phyloP scores from a whole-genome alignment of 2,329 filamentous ascomycete genomes.

The Aspergillus calidoustus region DNA sequence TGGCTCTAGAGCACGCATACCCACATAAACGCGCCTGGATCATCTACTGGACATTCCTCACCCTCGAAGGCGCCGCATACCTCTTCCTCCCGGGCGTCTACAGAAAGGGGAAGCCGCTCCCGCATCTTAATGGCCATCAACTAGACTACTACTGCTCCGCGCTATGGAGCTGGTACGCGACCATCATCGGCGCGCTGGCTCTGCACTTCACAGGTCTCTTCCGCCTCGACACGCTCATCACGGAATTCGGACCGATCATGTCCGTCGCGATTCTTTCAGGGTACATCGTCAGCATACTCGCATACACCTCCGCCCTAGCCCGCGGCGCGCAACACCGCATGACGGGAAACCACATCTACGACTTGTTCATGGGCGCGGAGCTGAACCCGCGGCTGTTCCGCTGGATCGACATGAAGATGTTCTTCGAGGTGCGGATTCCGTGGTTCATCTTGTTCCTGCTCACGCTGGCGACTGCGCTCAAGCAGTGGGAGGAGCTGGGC shows the following conservation, averaged over 20 bases:
- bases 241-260: slow-evolving; percentile 92
- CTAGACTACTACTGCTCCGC: slow-evolving; percentile 93
- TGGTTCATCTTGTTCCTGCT: slow-evolving; percentile 89
- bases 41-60: slow-evolving; percentile 92
- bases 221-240: slow-evolving; percentile 84
- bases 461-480: slow-evolving; percentile 72
- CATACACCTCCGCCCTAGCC: slow-evolving; percentile 81
- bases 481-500: slow-evolving; percentile 81
- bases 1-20: slow-evolving; percentile 82
- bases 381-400: slow-evolving; percentile 83
- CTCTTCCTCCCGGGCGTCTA: slow-evolving; percentile 84
- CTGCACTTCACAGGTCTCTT: slow-evolving; percentile 84
- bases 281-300: slow-evolving; percentile 77
- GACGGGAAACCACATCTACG: slow-evolving; percentile 79
- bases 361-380: slow-evolving; percentile 90
- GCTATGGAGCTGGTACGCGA: slow-evolving; percentile 82
- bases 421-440: slow-evolving; percentile 90
- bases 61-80: slow-evolving; percentile 82
- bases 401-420: slow-evolving; percentile 90
- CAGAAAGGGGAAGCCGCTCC: slow-evolving; percentile 83
- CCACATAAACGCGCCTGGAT: slow-evolving; percentile 80
- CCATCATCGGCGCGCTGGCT: slow-evolving; percentile 67
- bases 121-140: slow-evolving; percentile 79
- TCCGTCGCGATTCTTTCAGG: slow-evolving; percentile 91
- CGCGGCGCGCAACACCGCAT: slow-evolving; percentile 88